Evolutionary conservation across 1,284 basidiomycete species (phyloP).

Genomic region (Polyporus tsugae): DNA sequence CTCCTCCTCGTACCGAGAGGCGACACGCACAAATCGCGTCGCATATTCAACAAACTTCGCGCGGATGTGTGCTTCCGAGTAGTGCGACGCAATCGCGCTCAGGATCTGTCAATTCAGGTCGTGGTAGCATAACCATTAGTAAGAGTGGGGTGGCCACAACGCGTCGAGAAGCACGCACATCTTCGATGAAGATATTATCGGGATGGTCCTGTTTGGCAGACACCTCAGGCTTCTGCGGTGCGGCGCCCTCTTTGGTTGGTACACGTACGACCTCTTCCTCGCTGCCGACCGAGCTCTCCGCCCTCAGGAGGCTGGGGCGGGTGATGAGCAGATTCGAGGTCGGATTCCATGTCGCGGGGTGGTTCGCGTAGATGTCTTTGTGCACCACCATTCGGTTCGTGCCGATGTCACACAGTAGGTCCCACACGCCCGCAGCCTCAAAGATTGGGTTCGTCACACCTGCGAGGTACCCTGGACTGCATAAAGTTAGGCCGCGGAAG

Average conservation of each 20-base stretch:
- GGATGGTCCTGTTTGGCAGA: slow-evolving; percentile 67
- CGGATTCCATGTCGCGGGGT: slow-evolving; percentile 56
- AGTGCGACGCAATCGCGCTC: slow-evolving; percentile 77
- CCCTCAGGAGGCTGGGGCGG: slow-evolving; percentile 67
- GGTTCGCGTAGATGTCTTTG: slow-evolving; percentile 77
- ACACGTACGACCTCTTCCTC: slow-evolving; percentile 69
- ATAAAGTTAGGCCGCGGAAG: background rate
- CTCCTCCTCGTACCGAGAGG: slow-evolving; percentile 83
- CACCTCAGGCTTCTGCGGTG: slow-evolving; percentile 55
- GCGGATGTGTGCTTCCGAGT: slow-evolving; percentile 82
- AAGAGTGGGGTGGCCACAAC: background rate
- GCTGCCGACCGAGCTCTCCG: slow-evolving; percentile 63
- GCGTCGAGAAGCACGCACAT: slow-evolving; percentile 62
- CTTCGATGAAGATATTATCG: slow-evolving; percentile 92
- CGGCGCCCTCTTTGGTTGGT: slow-evolving; percentile 43
- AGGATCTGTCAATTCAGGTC: slow-evolving; percentile 56
- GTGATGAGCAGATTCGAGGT: slow-evolving; percentile 53
- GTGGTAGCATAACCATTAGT: background rate
- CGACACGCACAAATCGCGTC: slow-evolving; percentile 75
- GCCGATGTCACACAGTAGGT: slow-evolving; percentile 91
- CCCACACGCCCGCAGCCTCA: slow-evolving; percentile 88
- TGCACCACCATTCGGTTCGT: slow-evolving; percentile 86
- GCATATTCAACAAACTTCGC: slow-evolving; percentile 83
- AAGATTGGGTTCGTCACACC: slow-evolving; percentile 98
- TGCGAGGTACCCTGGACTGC: slow-evolving; percentile 89